Evolutionary conservation across 495 filamentous ascomycete species (phyloP), one percentile per base, ranked within the genome.

Genomic region (Tetracladium setigerum): DNA sequence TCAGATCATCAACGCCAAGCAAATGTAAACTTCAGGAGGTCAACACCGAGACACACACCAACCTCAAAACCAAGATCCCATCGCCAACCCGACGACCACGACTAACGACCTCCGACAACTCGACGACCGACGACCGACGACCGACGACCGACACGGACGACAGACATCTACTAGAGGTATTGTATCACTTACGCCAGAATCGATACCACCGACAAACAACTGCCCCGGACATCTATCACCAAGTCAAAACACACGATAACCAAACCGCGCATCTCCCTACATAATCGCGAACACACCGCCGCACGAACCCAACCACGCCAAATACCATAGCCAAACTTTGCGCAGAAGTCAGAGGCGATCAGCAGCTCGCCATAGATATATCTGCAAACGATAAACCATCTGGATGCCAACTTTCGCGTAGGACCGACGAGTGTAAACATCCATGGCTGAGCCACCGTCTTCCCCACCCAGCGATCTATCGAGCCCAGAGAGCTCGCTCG

Each of bases 401-500:
- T 50, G 50, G 22, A 50, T 51, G 47, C 38, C 35, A 17, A 36
- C 38, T 34, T 36, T 42, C 44, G 50, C 46, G 50, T 50, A 50
- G 9, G 46, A 38, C 35, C 33, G 22, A 30, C 34, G 27, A 41
- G 45, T 8, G 47, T 50, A 49, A 53, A 55, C 48, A 53, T 67
- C 65, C 61, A 79, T 82, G 72, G 77, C 82, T 43, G 81, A 83
- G 56, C 68, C 74, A 57, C 74, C 78, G 41, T 80, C 84, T 36
- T 79, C 79, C 40, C 77, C 75, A 42, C 76, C 79, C 27, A 77
- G 67, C 54, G 73, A 71, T 47, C 67, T 71, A 38, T 68, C 79
- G 45, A 76, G 71, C 19, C 62, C 72, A 30, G 79, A 86, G 60
- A 83, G 89, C 54, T 83, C 89, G 43, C 68, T 96, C 19, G 78